Base-by-base conservation (phyloP, 345 rosid species). In the Eucalyptus guilfoylei region DNA sequence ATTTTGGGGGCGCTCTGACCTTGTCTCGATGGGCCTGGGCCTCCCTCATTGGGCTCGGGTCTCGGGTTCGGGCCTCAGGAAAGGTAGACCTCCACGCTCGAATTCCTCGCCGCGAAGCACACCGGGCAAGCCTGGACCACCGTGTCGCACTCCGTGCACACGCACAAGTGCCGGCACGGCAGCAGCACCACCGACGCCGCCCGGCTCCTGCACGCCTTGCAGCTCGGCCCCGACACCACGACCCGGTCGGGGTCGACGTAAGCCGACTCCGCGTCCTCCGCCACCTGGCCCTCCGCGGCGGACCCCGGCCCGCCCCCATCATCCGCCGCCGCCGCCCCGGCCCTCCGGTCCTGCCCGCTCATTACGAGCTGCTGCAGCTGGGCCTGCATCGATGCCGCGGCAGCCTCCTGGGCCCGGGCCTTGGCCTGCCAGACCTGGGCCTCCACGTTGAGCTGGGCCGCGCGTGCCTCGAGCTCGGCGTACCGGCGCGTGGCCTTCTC, bases 131-230 rank as follows among this genome's bases (percentile, higher is more conserved):
- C 92, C 30, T 91, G 92, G 30, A 92, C 96, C 86, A 93, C 89
- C 34, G 91, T 93, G 90, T 96, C 96, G 87, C 99, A 97, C 67
- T 88, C 96, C 90, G 92, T 91, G 91, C 99, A 97, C 6, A 96
- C 87, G 83, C 95, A 92, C 67, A 97, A 95, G 92, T 97, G 99
- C 86, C 99, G 98, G 92, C 99, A 97, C 90, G 99, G 99, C 94
- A 97, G 85, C 91, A 95, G 92, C 85, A 97, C 93, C 91, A 97
- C 98, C 90, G 96, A 88, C 88, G 98, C 98, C 58, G 89, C 90
- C 69, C 96, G 88, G 88, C 89, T 92, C 89, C 93, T 88, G 89
- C 99, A 97, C 45, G 89, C 90, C 58, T 91, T 93, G 90, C 99
- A 97, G 30, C 90, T 87, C 60, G 98, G 96, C 21, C 96, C 94